Percentiles rank a stretch among this genome's conserved stretches.
Conservation (phyloP, 441 rosid genomes). For the Adansonia gregorii region DNA sequence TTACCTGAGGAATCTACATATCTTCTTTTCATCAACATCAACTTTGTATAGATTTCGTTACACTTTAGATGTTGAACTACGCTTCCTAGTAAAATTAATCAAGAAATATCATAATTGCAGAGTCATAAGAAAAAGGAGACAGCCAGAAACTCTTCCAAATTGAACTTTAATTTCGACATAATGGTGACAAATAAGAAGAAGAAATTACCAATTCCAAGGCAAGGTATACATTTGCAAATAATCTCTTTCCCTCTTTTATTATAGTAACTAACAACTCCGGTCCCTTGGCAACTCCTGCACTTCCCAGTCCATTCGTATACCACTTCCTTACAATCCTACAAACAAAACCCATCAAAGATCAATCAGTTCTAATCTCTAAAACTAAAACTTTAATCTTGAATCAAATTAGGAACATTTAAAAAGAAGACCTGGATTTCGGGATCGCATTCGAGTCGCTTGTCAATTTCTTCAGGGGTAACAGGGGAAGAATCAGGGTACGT, state of each 20-base stretch:
- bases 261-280: slow-evolving; percentile 77
- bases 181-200: slow-evolving; percentile 11
- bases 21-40: background rate
- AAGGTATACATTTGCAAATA: slow-evolving; percentile 84
- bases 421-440: slow-evolving; percentile 54
- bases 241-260: slow-evolving; percentile 81
- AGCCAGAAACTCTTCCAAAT: background rate
- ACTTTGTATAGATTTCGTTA: background rate
- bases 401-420: background rate
- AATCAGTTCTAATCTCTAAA: slow-evolving; percentile 2
- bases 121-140: background rate
- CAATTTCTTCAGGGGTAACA: slow-evolving; percentile 71
- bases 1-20: background rate
- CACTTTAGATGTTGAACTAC: background rate
- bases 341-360: background rate
- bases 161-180: background rate
- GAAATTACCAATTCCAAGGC: slow-evolving; percentile 77
- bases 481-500: slow-evolving; percentile 82
- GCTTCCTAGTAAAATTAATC: background rate
- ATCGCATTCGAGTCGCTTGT: slow-evolving; percentile 72
- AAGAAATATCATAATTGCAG: background rate
- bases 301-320: slow-evolving; percentile 95
- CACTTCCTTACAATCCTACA: slow-evolving; percentile 81
- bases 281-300: slow-evolving; percentile 88
- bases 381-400: background rate